Base-by-base conservation (phyloP, 2,329 filamentous ascomycete genomes). In the Aspergillus chevalieri region DNA sequence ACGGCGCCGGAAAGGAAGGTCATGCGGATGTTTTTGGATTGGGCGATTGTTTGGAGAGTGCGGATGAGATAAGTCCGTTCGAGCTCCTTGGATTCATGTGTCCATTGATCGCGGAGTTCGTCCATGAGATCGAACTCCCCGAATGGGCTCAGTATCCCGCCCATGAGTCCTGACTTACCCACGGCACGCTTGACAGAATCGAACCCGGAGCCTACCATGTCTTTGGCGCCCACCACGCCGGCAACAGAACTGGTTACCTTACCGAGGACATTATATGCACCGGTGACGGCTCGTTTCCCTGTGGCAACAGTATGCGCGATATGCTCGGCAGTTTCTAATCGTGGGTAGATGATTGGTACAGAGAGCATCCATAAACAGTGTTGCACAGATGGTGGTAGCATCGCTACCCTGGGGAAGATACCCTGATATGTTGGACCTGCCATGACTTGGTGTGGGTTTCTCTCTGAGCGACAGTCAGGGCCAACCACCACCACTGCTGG, bases 281-380 rank as follows among this genome's bases (percentile, higher is more conserved):
- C 91, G 41, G 94, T 98, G 47, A 96, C 89, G 0, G 90, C 91
- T 71, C 95, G 95, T 78, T 98, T 98, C 45, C 92, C 92, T 0
- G 90, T 95, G 14, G 91, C 87, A 53, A 97, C 85, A 0, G 92
- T 95, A 60, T 91, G 87, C 30, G 90, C 90, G 49, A 98, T 78
- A 56, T 89, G 89, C 72, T 97, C 93, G 4, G 95, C 88, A 1
- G 87, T 87, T 59, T 97, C 93, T 14, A 98, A 75, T 2, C 93
- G 83, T 19, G 93, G 93, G 64, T 97, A 98, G 38, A 97, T 75
- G 17, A 97, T 69, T 0, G 93, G 93, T 5, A 96, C 89, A 0
- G 92, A 89, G 9, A 97, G 70, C 85, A 97, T 94, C 87, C 91
- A 93, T 50, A 98, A 83, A 63, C 92, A 96, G 68, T 98, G 93